phyloP scores from a whole-genome alignment of 2,329 filamentous ascomycete species.

The Neoscytalidium dimidiatum region DNA sequence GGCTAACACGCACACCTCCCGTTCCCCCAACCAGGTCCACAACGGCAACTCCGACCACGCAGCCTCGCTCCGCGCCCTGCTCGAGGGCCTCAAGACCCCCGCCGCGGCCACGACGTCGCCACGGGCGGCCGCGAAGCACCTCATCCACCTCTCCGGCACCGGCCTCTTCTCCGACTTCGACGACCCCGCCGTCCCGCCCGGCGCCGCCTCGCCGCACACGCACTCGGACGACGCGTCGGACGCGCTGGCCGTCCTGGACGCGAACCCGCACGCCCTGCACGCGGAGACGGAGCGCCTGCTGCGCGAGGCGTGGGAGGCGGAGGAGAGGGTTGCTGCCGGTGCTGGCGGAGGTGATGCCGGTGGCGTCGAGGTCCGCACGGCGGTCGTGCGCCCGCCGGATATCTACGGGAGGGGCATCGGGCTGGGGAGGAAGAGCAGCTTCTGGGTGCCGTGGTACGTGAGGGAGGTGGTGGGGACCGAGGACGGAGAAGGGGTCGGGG shows the following conservation, averaged over 20 bases:
- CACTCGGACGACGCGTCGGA: constrained; percentile 64
- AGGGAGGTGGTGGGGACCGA: constrained; percentile 50
- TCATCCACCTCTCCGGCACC: constrained; percentile 58
- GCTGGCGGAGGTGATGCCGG: background rate
- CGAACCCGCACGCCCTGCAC: constrained; percentile 57
- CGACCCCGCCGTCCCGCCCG: constrained; percentile 32
- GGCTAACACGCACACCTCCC: background rate
- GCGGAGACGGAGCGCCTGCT: constrained; percentile 70
- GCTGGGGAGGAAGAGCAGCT: constrained; percentile 54
- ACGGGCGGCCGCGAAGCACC: constrained; percentile 45
- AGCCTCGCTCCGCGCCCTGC: constrained; percentile 39
- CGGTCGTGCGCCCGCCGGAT: constrained; percentile 64
- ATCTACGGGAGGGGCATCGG: constrained; percentile 65
- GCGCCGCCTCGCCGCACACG: constrained; percentile 48
- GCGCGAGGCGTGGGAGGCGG: constrained; percentile 40
- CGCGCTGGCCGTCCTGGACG: constrained; percentile 49
- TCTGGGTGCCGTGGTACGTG: constrained; percentile 52
- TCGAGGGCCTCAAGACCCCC: constrained; percentile 44
- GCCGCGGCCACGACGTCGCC: constrained; percentile 42
- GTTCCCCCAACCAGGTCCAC: constrained; percentile 13
- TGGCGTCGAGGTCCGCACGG: constrained; percentile 24
- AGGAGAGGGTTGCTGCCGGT: background rate
- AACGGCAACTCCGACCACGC: constrained; percentile 33
- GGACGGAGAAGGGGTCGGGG: constrained; percentile 36
- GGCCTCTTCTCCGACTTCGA: constrained; percentile 48